Evolutionary conservation across 352 stramenopile species (phyloP).

Genomic region (Elongisporangium senticosum): DNA sequence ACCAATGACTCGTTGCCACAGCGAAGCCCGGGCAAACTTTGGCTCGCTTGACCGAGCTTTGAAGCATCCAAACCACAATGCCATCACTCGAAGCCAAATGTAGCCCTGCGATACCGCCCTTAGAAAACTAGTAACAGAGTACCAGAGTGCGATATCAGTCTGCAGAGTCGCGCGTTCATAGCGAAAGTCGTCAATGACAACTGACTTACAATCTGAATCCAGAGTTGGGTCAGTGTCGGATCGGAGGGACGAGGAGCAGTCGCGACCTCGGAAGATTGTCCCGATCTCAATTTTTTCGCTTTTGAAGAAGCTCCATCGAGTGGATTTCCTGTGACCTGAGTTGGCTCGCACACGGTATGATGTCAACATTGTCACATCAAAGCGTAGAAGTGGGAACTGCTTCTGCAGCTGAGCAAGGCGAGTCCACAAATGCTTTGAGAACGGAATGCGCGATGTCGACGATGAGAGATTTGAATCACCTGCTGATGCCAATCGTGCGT

Average conservation of each 20-base stretch:
- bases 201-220: constrained; percentile 10
- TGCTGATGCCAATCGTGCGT: neutral
- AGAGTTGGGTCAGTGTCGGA: neutral
- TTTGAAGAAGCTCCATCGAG: neutral
- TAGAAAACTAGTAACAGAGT: constrained; percentile 20
- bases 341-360: neutral
- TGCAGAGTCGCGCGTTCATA: constrained; percentile 36
- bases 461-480: neutral
- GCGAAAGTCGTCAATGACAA: constrained; percentile 49
- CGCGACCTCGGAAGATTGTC: neutral
- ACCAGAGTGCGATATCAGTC: constrained; percentile 32
- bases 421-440: neutral
- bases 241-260: neutral
- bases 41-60: neutral
- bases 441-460: neutral
- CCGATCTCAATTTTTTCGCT: neutral
- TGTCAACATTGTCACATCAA: neutral
- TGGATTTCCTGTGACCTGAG: neutral
- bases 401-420: neutral
- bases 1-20: neutral
- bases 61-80: constrained; percentile 28
- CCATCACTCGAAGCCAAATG: constrained; percentile 33
- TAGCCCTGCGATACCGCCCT: constrained; percentile 34
- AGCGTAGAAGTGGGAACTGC: neutral
- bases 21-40: neutral